phyloP scores from a whole-genome alignment of 805 yeast genomes.

The Pichia thaimueangensis region DNA sequence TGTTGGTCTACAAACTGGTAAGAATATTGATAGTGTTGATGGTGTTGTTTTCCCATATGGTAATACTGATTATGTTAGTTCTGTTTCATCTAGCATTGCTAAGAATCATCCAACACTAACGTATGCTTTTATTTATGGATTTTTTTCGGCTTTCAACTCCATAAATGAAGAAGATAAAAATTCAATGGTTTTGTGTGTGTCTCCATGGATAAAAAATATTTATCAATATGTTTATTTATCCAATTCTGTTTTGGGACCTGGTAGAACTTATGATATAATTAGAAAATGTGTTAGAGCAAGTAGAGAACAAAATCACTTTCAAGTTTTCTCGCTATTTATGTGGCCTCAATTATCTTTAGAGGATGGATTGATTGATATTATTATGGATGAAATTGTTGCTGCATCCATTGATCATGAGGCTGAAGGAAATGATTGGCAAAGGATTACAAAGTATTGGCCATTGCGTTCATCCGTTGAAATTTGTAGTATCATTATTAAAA shows the following conservation, averaged over 20 bases:
- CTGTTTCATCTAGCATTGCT: conserved; percentile 55
- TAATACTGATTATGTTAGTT: conserved; percentile 51
- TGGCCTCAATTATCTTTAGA: conserved; percentile 67
- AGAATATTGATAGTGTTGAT: conserved; percentile 45
- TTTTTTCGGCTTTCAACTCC: conserved; percentile 45
- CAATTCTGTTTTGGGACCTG: conserved; percentile 54
- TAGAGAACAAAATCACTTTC: conserved; percentile 41
- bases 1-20: conserved; percentile 55
- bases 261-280: conserved; percentile 52
- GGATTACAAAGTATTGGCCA: conserved; percentile 54
- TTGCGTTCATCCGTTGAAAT: conserved; percentile 65
- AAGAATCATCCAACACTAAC: conserved; percentile 51
- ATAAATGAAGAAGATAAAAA: conserved; percentile 31
- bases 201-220: conserved; percentile 73
- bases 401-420: conserved; percentile 72
- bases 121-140: conserved; percentile 44
- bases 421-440: conserved; percentile 65
- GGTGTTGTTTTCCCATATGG: conserved; percentile 66
- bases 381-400: conserved; percentile 68
- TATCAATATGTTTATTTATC: conserved; percentile 48
- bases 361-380: conserved; percentile 46
- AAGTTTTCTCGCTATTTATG: conserved; percentile 50
- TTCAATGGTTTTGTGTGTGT: conserved; percentile 44
- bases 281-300: conserved; percentile 58
- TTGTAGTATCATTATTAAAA: conserved; percentile 55